Evolutionary conservation across 1,284 basidiomycete species (phyloP).

Genomic region (Pascua guehoae): DNA sequence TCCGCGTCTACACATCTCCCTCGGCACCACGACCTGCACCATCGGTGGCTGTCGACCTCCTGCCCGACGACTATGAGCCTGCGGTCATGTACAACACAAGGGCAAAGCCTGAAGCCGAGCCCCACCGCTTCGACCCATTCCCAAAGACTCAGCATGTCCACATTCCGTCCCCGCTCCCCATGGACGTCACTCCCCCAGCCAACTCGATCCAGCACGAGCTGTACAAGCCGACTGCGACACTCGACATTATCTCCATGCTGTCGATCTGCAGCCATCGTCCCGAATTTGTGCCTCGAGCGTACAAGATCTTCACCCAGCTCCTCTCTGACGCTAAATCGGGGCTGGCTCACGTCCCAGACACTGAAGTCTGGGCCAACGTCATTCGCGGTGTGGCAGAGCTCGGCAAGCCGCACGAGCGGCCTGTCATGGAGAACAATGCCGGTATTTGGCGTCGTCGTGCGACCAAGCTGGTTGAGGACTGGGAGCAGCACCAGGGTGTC

Average conservation of each 20-base stretch:
- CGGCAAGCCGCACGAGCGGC: slow-evolving; percentile 4
- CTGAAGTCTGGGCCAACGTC: slow-evolving; percentile 41
- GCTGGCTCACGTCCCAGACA: slow-evolving; percentile 25
- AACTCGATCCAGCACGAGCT: slow-evolving; percentile 26
- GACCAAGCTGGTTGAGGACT: slow-evolving; percentile 15
- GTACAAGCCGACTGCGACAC: slow-evolving; percentile 38
- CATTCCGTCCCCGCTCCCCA: slow-evolving; percentile 32
- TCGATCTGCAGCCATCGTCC: slow-evolving; percentile 43
- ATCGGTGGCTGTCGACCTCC: neutral
- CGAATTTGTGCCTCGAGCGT: slow-evolving; percentile 43
- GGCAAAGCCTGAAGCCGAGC: slow-evolving; percentile 7
- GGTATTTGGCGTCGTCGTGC: slow-evolving; percentile 12
- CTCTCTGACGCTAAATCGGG: slow-evolving; percentile 30
- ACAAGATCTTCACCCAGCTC: slow-evolving; percentile 43
- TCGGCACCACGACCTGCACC: slow-evolving; percentile 10
- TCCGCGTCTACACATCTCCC: slow-evolving; percentile 8
- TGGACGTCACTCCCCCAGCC: slow-evolving; percentile 17
- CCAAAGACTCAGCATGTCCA: slow-evolving; percentile 2
- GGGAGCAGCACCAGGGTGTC: slow-evolving; percentile 26
- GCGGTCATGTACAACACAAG: slow-evolving; percentile 4
- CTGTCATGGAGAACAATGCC: neutral
- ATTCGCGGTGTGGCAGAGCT: slow-evolving; percentile 35
- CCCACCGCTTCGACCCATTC: slow-evolving; percentile 15
- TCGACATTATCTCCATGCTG: slow-evolving; percentile 45
- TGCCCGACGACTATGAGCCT: slow-evolving; percentile 5